Evolutionary conservation across 2,329 filamentous ascomycete genomes (phyloP).

Genomic region (Colletotrichum cordylinicola): DNA sequence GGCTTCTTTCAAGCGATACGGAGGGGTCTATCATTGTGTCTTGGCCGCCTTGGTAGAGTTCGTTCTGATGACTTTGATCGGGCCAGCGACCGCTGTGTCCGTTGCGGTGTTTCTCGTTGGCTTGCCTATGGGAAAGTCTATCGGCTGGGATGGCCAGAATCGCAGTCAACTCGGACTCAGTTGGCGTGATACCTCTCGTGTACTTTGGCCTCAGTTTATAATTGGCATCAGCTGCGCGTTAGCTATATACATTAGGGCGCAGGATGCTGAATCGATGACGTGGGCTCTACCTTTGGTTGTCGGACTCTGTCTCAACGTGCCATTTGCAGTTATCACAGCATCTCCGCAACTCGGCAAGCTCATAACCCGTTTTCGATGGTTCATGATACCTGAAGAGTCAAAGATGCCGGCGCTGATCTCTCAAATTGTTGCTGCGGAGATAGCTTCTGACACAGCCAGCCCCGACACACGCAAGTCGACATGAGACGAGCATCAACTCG

Average conservation of each 20-base stretch:
- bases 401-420: background rate
- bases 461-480: too few relatives aligned
- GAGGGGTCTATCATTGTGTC: background rate
- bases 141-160: background rate
- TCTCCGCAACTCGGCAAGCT: background rate
- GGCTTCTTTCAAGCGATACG: background rate
- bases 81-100: background rate
- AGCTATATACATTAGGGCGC: background rate
- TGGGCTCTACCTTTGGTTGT: background rate
- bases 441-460: background rate
- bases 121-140: background rate
- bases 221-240: background rate
- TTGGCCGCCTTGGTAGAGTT: background rate
- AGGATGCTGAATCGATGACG: background rate
- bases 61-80: background rate
- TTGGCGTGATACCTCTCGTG: background rate
- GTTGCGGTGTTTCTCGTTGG: background rate
- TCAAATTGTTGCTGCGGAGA: background rate
- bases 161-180: background rate
- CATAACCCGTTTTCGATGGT: background rate
- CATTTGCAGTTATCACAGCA: background rate
- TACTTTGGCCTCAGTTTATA: background rate
- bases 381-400: background rate
- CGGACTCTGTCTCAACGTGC: background rate
- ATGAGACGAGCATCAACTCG: rapidly evolving